phyloP scores from a whole-genome alignment of 192 early-diverging fungal species.

The Geosiphon pyriformis region DNA sequence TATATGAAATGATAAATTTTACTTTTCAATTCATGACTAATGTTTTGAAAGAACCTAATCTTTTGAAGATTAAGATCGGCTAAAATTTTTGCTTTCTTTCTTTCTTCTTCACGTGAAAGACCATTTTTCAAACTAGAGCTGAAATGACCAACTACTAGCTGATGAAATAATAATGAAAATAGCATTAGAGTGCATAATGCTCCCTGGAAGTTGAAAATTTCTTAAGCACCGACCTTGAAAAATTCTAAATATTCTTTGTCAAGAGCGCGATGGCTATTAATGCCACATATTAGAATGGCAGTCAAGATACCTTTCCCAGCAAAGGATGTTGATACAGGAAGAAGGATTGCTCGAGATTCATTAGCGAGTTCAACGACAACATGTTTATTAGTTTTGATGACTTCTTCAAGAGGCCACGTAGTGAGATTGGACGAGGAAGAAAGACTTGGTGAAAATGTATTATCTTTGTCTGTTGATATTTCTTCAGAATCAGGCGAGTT shows the following conservation, averaged over 20 bases:
- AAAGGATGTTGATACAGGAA: constrained; percentile 4
- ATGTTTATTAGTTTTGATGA: not conserved
- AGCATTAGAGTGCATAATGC: no score
- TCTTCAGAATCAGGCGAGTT: not conserved
- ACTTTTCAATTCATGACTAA: constrained; percentile 46
- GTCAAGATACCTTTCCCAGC: not conserved
- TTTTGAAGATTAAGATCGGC: no score
- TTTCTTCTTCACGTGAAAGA: constrained; percentile 33
- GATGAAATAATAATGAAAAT: no score
- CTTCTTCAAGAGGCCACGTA: not conserved
- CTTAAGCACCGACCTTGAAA: constrained; percentile 26
- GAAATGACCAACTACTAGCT: constrained; percentile 32
- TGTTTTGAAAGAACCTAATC: constrained; percentile 41
- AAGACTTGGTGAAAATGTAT: not conserved
- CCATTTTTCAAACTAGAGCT: constrained; percentile 31
- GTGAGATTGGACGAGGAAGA: not conserved
- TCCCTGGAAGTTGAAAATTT: no score
- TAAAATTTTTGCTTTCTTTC: constrained; percentile 32
- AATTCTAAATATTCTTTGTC: constrained; percentile 27
- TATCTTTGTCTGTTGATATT: not conserved
- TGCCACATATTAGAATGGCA: constrained; percentile 11
- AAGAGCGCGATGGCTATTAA: not conserved
- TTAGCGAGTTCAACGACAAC: not conserved
- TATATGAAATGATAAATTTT: no score
- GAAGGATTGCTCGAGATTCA: constrained; percentile 6